phyloP scores from a whole-genome alignment of 2,329 filamentous ascomycete genomes.

The Pyrenophora teres region DNA sequence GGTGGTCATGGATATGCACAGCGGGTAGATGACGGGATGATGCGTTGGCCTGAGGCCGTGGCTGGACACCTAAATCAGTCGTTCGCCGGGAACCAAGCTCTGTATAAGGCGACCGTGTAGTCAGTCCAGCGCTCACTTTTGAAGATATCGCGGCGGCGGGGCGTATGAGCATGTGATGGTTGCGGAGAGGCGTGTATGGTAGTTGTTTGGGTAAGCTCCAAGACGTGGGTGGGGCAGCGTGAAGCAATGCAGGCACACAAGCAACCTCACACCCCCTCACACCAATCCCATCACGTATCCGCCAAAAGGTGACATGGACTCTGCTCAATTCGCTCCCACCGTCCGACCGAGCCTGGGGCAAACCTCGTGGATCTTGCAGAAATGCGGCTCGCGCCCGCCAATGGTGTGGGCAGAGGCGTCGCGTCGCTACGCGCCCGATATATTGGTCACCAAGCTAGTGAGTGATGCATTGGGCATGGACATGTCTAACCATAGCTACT shows the following conservation, averaged over 20 bases:
- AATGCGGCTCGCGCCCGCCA: conserved; percentile 28
- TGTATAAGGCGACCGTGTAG: conserved; percentile 10
- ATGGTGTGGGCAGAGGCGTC: conserved; percentile 19
- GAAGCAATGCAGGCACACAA: conserved; percentile 20
- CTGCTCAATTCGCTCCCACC: conserved; percentile 26
- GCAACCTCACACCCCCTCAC: conserved; percentile 15
- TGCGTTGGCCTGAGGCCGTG: conserved; percentile 7
- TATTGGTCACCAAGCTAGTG: conserved; percentile 9
- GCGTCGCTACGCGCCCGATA: conserved; percentile 35
- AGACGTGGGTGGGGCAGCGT: too few species aligned
- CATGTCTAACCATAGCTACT: not conserved
- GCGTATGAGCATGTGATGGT: too few species aligned
- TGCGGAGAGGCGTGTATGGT: too few species aligned
- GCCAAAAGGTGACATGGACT: conserved; percentile 7
- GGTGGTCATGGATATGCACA: conserved; percentile 6
- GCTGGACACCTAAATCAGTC: conserved; percentile 8
- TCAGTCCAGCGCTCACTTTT: not conserved
- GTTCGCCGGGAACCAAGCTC: conserved; percentile 5
- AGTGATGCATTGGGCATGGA: not conserved
- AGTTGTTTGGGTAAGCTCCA: too few species aligned
- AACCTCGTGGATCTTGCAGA: conserved; percentile 33
- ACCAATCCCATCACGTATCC: conserved; percentile 17
- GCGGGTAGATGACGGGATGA: conserved; percentile 5
- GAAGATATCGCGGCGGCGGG: too few species aligned
- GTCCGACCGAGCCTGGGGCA: conserved; percentile 20